phyloP scores from a whole-genome alignment of 305 asterid species.

The Plantago lanceolata region DNA sequence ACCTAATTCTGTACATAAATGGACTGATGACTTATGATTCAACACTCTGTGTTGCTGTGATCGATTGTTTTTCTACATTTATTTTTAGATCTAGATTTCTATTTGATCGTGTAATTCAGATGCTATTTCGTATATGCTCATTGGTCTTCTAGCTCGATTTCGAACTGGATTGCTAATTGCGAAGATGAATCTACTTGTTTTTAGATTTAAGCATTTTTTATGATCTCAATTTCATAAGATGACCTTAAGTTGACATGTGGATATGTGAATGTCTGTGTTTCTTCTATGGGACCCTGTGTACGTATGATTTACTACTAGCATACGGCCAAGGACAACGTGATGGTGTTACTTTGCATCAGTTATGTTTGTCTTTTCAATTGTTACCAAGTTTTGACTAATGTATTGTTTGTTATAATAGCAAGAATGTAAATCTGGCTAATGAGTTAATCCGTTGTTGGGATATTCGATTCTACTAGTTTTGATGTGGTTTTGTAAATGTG shows the following conservation, averaged over 20 bases:
- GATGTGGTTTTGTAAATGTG: neutral
- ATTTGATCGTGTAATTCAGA: slow-evolving; percentile 29
- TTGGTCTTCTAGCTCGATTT: neutral
- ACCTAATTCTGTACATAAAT: neutral
- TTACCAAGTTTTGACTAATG: neutral
- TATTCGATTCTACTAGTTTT: no score
- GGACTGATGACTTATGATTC: neutral
- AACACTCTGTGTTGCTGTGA: neutral
- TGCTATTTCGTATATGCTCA: neutral
- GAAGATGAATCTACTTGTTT: no score
- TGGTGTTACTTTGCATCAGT: neutral
- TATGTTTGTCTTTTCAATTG: neutral
- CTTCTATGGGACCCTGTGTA: no score
- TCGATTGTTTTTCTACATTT: neutral
- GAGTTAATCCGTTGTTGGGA: no score
- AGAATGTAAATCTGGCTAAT: neutral
- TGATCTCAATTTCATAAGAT: no score
- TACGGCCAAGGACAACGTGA: no score
- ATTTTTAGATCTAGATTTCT: slow-evolving; percentile 1
- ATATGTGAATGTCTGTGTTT: no score
- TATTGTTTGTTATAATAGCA: neutral
- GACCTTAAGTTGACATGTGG: no score
- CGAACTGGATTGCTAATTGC: neutral
- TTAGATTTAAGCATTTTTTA: no score
- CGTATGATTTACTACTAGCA: no score